Conservation (phyloP, 495 filamentous ascomycete species). For the Penicillium atrosanguineum region DNA sequence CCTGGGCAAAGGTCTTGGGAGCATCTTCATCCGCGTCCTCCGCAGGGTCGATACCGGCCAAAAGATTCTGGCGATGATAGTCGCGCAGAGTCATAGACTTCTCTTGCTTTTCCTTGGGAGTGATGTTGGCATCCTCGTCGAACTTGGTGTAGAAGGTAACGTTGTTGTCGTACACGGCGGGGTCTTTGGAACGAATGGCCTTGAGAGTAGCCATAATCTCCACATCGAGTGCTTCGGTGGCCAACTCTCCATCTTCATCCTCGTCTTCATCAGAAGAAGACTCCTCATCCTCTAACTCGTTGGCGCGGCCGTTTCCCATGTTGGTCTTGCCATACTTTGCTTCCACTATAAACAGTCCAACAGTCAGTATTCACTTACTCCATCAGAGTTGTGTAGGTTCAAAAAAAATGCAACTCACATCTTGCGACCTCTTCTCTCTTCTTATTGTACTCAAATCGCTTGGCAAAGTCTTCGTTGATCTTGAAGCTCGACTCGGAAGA, state of each 20-base stretch:
- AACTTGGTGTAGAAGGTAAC: slow-evolving; percentile 70
- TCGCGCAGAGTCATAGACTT: slow-evolving; percentile 85
- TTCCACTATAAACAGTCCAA: slow-evolving; percentile 58
- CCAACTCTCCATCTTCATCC: slow-evolving; percentile 84
- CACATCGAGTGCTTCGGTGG: slow-evolving; percentile 76
- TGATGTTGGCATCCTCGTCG: slow-evolving; percentile 43
- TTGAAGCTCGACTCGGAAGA: slow-evolving; percentile 53
- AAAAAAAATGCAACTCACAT: slow-evolving; percentile 48
- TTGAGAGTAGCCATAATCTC: slow-evolving; percentile 80
- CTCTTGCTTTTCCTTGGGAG: slow-evolving; percentile 54
- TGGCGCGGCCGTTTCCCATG: slow-evolving; percentile 31
- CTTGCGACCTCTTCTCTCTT: slow-evolving; percentile 86
- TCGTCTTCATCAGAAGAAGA: slow-evolving; percentile 73
- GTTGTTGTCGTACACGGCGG: slow-evolving; percentile 78
- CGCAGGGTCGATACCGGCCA: slow-evolving; percentile 60
- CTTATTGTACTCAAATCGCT: slow-evolving; percentile 92
- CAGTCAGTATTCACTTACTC: slow-evolving; percentile 7
- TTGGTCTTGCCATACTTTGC: slow-evolving; percentile 69
- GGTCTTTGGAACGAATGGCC: slow-evolving; percentile 87
- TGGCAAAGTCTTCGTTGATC: slow-evolving; percentile 88
- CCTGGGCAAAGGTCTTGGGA: slow-evolving; percentile 73
- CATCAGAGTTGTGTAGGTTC: neutral
- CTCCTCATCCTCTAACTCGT: slow-evolving; percentile 50
- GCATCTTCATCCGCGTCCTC: slow-evolving; percentile 52
- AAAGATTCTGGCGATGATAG: slow-evolving; percentile 83